These are phyloP conservation scores for Helotiales sp. DNA, from an alignment of 2,329 filamentous ascomycete species.

Conservation along the genomic window DNA sequence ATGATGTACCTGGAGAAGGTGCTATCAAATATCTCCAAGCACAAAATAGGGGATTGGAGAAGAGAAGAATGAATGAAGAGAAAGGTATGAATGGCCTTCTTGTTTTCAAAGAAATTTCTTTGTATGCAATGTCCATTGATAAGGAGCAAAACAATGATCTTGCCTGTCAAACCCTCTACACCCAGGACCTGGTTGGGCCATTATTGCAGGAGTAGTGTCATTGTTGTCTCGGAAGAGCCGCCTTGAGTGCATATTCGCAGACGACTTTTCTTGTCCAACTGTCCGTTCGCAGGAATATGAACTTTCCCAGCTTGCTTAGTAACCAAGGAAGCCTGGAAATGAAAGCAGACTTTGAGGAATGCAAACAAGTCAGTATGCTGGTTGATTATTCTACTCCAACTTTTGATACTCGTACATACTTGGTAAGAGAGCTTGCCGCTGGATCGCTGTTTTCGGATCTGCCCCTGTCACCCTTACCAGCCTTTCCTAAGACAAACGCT, in stretches of 20 bases:
- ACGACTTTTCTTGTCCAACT: slow-evolving; percentile 32
- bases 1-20: slow-evolving; percentile 10
- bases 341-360: slow-evolving; percentile 14
- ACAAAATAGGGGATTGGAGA: slow-evolving; percentile 15
- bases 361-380: slow-evolving; percentile 16
- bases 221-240: slow-evolving; percentile 38
- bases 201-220: slow-evolving; percentile 32
- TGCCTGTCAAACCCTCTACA: slow-evolving; percentile 26
- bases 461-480: slow-evolving; percentile 10
- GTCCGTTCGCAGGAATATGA: slow-evolving; percentile 24
- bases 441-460: slow-evolving; percentile 15
- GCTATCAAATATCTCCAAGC: slow-evolving; percentile 9
- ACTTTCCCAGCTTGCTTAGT: slow-evolving; percentile 16
- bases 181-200: slow-evolving; percentile 27
- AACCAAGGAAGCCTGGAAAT: slow-evolving; percentile 14
- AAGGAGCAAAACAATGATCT: slow-evolving; percentile 35
- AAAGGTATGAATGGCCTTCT: slow-evolving; percentile 34
- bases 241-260: slow-evolving; percentile 28
- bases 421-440: slow-evolving; percentile 14
- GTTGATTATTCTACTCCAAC: slow-evolving; percentile 17
- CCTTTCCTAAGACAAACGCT: slow-evolving; percentile 19
- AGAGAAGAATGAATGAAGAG: slow-evolving; percentile 21
- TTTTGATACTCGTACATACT: slow-evolving; percentile 26
- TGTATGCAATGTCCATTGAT: slow-evolving; percentile 34
- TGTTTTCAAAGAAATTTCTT: slow-evolving; percentile 31